A percentile compares a stretch with the other conserved stretches of the same genome.
Conservation (phyloP, 306 rosid genomes). For the Prosopis cineraria region DNA sequence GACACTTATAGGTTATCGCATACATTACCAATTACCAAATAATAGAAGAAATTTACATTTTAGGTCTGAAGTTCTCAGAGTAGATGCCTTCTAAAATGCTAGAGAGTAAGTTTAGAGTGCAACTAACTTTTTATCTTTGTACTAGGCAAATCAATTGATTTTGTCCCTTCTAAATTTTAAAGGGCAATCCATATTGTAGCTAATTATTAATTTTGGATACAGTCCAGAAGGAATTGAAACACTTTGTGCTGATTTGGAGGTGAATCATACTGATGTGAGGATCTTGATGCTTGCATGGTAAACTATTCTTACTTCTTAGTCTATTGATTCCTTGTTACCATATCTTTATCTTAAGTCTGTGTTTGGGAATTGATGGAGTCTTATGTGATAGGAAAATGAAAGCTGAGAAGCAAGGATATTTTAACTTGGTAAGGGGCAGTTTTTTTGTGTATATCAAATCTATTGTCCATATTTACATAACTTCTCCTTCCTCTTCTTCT, state of each 20-base stretch:
- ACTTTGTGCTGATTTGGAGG: constrained; percentile 92
- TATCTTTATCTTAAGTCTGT: constrained; percentile 25
- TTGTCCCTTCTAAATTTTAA: not conserved
- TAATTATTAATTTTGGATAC: constrained; percentile 46
- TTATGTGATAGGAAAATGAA: constrained; percentile 86
- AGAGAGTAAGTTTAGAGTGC: constrained; percentile 13
- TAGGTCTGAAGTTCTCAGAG: not conserved
- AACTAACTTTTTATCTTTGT: not conserved
- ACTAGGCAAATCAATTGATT: not conserved
- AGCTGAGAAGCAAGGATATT: constrained; percentile 94
- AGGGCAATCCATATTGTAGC: not conserved
- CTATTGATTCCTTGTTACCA: constrained; percentile 31
- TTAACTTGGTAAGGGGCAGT: constrained; percentile 70
- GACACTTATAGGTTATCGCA: too few species aligned
- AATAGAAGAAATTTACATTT: constrained; percentile 22
- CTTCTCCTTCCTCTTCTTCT: not conserved
- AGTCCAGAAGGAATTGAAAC: constrained; percentile 97
- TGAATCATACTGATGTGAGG: constrained; percentile 90
- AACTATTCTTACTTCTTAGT: constrained; percentile 40
- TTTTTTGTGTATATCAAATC: constrained; percentile 29
- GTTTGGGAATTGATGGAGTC: constrained; percentile 45
- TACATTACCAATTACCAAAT: constrained; percentile 1
- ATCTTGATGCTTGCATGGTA: constrained; percentile 99
- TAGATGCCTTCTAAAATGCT: not conserved
- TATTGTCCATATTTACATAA: constrained; percentile 24